phyloP scores from a whole-genome alignment of 2,329 filamentous ascomycete species.

The Fusarium sp. region DNA sequence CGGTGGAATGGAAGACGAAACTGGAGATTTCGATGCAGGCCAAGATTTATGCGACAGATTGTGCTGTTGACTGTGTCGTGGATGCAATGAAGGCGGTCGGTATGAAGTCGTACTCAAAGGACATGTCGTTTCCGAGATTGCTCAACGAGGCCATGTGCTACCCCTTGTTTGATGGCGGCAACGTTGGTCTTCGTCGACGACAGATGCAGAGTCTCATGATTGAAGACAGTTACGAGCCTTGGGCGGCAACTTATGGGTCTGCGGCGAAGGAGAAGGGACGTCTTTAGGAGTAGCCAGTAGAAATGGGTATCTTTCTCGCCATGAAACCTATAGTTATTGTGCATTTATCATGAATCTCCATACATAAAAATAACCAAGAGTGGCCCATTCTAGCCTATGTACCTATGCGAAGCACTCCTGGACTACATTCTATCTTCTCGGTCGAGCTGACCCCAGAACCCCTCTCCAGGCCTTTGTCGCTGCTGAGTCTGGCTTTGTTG shows the following conservation, averaged over 20 bases:
- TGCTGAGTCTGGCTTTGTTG: too few relatives aligned
- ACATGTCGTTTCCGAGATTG: slow-evolving; percentile 36
- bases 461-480: too few relatives aligned
- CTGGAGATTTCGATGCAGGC: slow-evolving; percentile 1
- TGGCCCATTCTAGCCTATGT: too few relatives aligned
- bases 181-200: slow-evolving; percentile 27
- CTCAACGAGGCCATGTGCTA: slow-evolving; percentile 24
- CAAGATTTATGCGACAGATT: not conserved
- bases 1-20: not conserved
- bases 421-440: too few relatives aligned
- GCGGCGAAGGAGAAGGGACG: not conserved
- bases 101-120: not conserved
- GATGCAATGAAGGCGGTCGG: not conserved
- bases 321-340: too few relatives aligned
- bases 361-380: too few relatives aligned
- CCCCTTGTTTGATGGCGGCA: slow-evolving; percentile 35
- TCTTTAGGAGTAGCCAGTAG: not conserved
- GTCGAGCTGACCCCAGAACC: too few relatives aligned
- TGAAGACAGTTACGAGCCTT: not conserved
- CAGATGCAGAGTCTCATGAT: not conserved
- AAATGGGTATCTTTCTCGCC: not conserved
- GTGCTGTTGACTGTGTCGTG: not conserved
- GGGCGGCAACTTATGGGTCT: not conserved
- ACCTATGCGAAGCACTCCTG: too few relatives aligned
- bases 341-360: too few relatives aligned